Evolutionary conservation across 75 land plant genomes (phyloP), one percentile per base, ranked within the genome.

Genomic region (Cunninghamia lanceolata): DNA sequence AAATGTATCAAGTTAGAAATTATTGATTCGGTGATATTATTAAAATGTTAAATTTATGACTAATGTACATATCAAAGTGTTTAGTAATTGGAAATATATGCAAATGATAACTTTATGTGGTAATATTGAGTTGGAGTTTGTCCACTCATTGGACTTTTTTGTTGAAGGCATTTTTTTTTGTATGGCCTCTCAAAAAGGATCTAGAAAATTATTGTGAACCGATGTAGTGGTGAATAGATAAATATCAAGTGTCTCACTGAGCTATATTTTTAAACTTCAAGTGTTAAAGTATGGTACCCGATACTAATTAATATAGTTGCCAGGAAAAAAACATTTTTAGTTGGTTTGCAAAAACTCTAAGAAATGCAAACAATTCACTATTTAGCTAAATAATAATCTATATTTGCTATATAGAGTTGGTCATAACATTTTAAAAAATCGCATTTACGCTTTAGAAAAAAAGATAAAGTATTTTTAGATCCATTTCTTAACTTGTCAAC

Each of bases 91-190:
- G 16, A 75, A 35, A 35, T 35, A 36, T 75, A 75, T 75, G 40
- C 78, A 97, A 98, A 97, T 97, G 99, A 97, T 97, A 73, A 97
- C 99, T 28, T 91, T 97, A 70, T 98, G 99, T 87, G 99, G 99
- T 42, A 98, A 97, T 91, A 98, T 98, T 28, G 99, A 97, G 86
- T 91, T 97, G 90, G 99, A 97, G 88, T 92, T 97, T 13, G 99
- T 97, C 46, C 98, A 97, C 87, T 96, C 99, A 40, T 85, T 97
- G 87, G 99, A 97, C 87, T 98, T 98, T 17, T 97, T 97, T 89
- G 93, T 98, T 42, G 98, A 97, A 90, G 99, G 99, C 34, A 98
- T n/a, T 97, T 87, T 97, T 97, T 86, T 96, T 96, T 89, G 99
- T 97, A 6, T 87, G 99, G 45, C 99, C 99, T 15, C 99, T 98